Base-by-base conservation (phyloP, 2,329 filamentous ascomycete genomes). In the Colletotrichum euphorbiae region DNA sequence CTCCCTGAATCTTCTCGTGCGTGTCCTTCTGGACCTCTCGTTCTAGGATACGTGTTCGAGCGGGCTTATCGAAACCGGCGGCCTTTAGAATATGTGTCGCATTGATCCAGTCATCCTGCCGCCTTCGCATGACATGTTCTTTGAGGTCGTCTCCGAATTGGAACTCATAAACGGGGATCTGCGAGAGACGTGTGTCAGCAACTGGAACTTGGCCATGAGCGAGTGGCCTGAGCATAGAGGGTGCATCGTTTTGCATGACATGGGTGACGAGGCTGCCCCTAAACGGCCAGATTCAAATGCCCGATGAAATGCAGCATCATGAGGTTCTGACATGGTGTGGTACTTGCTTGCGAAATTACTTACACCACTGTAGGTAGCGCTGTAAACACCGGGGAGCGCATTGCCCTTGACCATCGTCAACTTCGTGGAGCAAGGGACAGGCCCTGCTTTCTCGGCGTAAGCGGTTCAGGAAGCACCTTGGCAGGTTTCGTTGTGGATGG, bases 81-180 rank as follows among this genome's bases (percentile, higher is more conserved):
- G 97, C 93, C 77, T 99, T 99, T 55, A 99, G 84, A 69, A 99
- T 98, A 77, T 99, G 96, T 61, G 96, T 99, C n/a, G 96, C 96
- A 84, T 99, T 99, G 82, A 99, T 96, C 94, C 95, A 99, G 80
- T 98, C 90, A 79, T 99, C 96, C 60, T 90, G 88, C 69, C 95
- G 90, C 57, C 96, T 89, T 79, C 96, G 91, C 96, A 99, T 99
- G 72, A 98, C 92, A 92, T 98, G 93, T 75, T 91, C 88, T 77
- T 91, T 90, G 36, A 90, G 77, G 77, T 97, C 93, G 72, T 84
- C 85, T 40, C 91, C 93, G 74, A 97, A 91, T 78, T 97, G 94
- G 80, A 89, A 96, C 77, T 98, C 96, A 78, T 96, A 98, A 11
- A 98, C 95, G 40, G 95, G 95, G 70, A 97, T 94, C 93, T 98